Conservation (phyloP, 371 early-diverging fungal genomes). For the Syncephalis plumigaleata region DNA sequence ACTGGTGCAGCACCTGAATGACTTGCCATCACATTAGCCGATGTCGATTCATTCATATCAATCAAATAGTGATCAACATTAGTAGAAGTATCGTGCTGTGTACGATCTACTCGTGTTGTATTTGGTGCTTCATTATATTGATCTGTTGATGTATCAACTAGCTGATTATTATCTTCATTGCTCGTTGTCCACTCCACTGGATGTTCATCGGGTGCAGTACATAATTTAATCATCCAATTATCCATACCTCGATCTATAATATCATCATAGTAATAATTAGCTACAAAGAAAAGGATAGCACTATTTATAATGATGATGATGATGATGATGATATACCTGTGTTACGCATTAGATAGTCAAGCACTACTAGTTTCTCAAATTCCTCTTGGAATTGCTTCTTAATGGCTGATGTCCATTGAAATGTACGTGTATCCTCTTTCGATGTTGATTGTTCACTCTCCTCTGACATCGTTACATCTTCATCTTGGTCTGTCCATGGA, state of each 20-base stretch:
- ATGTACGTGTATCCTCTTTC: too few relatives aligned
- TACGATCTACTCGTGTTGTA: too few relatives aligned
- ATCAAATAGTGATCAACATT: too few relatives aligned
- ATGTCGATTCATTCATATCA: too few relatives aligned
- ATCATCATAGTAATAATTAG: not conserved
- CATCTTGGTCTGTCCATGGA: slow-evolving; percentile 23
- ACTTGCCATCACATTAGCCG: too few relatives aligned
- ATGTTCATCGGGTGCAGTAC: slow-evolving; percentile 8
- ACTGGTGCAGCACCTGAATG: slow-evolving; percentile 3
- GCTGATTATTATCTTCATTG: too few relatives aligned
- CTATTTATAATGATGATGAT: too few relatives aligned
- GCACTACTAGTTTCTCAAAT: slow-evolving; percentile 64
- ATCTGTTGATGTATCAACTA: not conserved
- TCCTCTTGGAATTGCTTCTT: slow-evolving; percentile 57
- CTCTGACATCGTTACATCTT: too few relatives aligned
- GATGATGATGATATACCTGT: slow-evolving; percentile 32
- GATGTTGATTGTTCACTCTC: too few relatives aligned
- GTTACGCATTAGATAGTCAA: slow-evolving; percentile 83
- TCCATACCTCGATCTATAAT: slow-evolving; percentile 62
- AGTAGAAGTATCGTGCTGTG: too few relatives aligned
- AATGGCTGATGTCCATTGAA: slow-evolving; percentile 35
- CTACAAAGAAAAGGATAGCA: not conserved
- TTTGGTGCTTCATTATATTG: too few relatives aligned
- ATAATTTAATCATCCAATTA: slow-evolving; percentile 79
- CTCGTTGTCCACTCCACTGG: not conserved